Evolutionary conservation across 192 early-diverging fungal genomes (phyloP), one percentile per base, ranked within the genome.

Genomic region (Lobulomyces angularis): DNA sequence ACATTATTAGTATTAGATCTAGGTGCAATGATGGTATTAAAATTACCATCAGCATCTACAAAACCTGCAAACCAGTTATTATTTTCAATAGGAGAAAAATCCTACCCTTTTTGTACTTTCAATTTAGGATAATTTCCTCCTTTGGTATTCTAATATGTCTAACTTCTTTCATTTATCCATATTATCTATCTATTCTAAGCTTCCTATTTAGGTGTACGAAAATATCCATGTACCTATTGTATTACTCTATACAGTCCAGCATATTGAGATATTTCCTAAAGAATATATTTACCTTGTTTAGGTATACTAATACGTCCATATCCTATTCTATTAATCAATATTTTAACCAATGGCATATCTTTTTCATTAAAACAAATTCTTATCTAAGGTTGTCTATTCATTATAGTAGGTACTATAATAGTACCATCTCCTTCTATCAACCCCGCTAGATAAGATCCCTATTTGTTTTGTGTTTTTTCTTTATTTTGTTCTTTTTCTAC

Each of bases 131-230:
- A n/a, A n/a, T n/a, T n/a, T n/a, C n/a, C n/a, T n/a, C n/a, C n/a
- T n/a, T n/a, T n/a, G n/a, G n/a, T 32, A 43, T 43, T 43, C 23
- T 21, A 43, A 43, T 21, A 43, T 28, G 25, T 43, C 6, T 35
- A 18, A 43, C 23, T 32, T 43, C 23, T 43, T 28, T 35, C 18
- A 43, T 45, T 58, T 21, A 43, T 34, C 44, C 21, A 51, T 43
- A 40, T 30, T 60, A 57, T 62, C 20, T 59, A 51, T 56, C 37
- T 46, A 18, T 23, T 24, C 26, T 21, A 43, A 27, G 22, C 24
- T 58, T 60, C n/a, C 33, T 59, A 59, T 24, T 35, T 50, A 56
- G 18, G 22, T 35, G 22, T 58, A 29, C 26, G 33, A 33, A 17
- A 35, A 20, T 59, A 58, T 53, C 23, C 27, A 34, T 60, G 12